A percentile compares a stretch with the other conserved stretches of the same genome.
Evolutionary conservation across 2,329 filamentous ascomycete genomes (phyloP).

Genomic region (Phialocephala subalpina): DNA sequence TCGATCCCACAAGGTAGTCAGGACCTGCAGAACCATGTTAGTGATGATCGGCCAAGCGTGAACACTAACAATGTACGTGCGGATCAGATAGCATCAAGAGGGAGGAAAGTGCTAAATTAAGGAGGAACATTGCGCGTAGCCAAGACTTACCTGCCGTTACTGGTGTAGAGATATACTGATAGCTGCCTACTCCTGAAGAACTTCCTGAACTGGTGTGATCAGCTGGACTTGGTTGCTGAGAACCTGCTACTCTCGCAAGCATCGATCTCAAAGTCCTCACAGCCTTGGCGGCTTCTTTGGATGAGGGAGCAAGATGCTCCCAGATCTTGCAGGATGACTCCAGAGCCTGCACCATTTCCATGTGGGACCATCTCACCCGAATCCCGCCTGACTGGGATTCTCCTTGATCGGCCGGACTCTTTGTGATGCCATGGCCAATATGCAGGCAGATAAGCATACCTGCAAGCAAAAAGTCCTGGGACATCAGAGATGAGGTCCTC

Average conservation of each 20-base stretch:
- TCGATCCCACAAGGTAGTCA: neutral
- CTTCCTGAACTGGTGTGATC: neutral
- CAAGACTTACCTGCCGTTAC: neutral
- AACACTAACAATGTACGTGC: too few relatives aligned
- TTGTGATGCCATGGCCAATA: slow-evolving; percentile 28
- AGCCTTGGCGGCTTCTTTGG: slow-evolving; percentile 36
- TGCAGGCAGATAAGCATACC: slow-evolving; percentile 40
- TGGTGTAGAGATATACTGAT: neutral
- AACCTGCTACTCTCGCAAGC: slow-evolving; percentile 27
- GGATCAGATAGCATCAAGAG: too few relatives aligned
- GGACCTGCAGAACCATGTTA: neutral
- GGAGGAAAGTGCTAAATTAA: too few relatives aligned
- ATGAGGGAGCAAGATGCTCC: slow-evolving; percentile 24
- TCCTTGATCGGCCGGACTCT: slow-evolving; percentile 9
- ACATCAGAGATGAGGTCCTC: slow-evolving; percentile 32
- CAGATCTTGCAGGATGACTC: slow-evolving; percentile 35
- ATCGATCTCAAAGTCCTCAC: slow-evolving; percentile 31
- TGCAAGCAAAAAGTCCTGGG: slow-evolving; percentile 38
- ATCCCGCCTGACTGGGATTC: slow-evolving; percentile 18
- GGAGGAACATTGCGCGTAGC: too few relatives aligned
- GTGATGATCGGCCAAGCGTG: neutral
- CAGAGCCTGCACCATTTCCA: slow-evolving; percentile 33
- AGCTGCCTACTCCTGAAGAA: neutral
- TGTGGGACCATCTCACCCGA: slow-evolving; percentile 30
- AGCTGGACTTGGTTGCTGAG: neutral